These are phyloP conservation scores for Colletotrichum sp. DNA, from an alignment of 2,329 filamentous ascomycete genomes.

Conservation along the genomic window DNA sequence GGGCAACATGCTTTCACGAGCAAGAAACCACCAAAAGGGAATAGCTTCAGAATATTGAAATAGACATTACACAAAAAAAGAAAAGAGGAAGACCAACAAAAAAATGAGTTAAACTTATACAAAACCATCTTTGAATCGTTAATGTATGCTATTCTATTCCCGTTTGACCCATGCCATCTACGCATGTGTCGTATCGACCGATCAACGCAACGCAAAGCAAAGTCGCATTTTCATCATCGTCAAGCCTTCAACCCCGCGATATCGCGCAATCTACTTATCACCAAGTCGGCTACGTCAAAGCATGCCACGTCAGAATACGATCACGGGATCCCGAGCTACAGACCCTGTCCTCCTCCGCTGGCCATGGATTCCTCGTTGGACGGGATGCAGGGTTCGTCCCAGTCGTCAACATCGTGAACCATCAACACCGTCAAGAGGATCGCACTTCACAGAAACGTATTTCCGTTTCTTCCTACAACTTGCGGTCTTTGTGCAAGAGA, in stretches of 20 bases:
- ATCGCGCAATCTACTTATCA: neutral
- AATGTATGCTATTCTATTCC: no score
- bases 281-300: neutral
- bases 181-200: no score
- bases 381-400: neutral
- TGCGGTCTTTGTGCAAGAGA: no score
- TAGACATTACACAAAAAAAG: neutral
- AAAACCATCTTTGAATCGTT: neutral
- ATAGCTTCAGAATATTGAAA: neutral
- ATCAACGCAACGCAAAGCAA: neutral
- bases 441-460: neutral
- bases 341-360: neutral
- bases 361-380: neutral
- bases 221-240: neutral
- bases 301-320: neutral
- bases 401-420: neutral
- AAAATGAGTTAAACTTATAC: neutral
- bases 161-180: no score
- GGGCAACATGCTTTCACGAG: neutral
- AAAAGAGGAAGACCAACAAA: neutral
- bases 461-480: neutral
- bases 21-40: fast-evolving
- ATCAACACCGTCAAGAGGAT: no score
- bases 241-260: neutral
- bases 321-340: neutral